Evolutionary conservation across 2,329 filamentous ascomycete species (phyloP), one percentile per base, ranked within the genome.

Genomic region (Knufia fluminis): DNA sequence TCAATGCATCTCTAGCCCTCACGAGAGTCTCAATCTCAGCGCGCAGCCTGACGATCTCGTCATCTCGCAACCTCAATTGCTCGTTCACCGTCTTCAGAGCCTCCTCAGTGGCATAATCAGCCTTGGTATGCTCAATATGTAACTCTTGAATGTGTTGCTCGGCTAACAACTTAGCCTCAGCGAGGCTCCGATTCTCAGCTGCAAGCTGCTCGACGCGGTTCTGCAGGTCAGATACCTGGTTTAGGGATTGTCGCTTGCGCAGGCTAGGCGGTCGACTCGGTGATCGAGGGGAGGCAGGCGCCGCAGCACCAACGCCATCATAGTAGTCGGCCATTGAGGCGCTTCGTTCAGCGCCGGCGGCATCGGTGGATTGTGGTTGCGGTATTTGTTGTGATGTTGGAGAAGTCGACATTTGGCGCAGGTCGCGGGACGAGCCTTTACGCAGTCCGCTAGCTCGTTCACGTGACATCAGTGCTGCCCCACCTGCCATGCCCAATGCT

Each of bases 221-320:
- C 72, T 97, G 89, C 63, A 98, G 82, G 61, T 98, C 91, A 63
- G 78, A 71, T 53, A 97, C 82, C 48, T 91, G 82, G 71, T 97
- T 91, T 83, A 97, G 91, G 76, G 91, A 97, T 70, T 95, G 92
- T 64, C 91, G 86, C 65, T 91, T 90, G 61, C 91, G 90, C 79
- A 98, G 86, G 74, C 89, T 96, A 64, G 90, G 88, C 61, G 92
- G 90, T 68, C 91, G 83, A 59, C 88, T 94, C 49, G 92, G 92
- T 62, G 92, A 97, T 62, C 85, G 82, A 63, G 91, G 89, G 65
- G 89, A 94, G 64, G 79, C 68, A 40, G 68, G 86, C 69, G 33
- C 33, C 4, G 86, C 87, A 71, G 94, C 88, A 71, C 91, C 91
- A 74, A 82, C 90, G 71, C 88, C 91, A 79, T 95, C 89, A 73